Evolutionary conservation across 2,329 filamentous ascomycete species (phyloP).

Genomic region (Diaporthe citriasiana): DNA sequence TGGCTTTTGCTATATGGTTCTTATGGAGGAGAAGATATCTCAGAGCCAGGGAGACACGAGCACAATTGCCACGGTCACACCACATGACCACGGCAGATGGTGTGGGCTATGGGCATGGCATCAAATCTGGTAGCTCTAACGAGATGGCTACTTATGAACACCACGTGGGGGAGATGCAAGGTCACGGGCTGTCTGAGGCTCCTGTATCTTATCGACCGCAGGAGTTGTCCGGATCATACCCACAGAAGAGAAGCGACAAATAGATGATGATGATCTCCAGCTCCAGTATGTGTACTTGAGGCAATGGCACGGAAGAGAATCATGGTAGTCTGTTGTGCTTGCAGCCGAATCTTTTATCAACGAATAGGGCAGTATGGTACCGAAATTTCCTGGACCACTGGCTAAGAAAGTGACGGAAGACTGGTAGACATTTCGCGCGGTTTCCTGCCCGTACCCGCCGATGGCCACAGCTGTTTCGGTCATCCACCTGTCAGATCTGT

Average conservation of each 20-base stretch:
- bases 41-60: neutral
- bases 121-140: neutral
- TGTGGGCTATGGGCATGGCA: neutral
- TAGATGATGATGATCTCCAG: too few relatives aligned
- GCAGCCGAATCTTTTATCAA: too few relatives aligned
- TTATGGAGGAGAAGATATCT: neutral
- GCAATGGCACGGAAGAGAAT: too few relatives aligned
- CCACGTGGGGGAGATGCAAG: conserved; percentile 1
- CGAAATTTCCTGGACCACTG: too few relatives aligned
- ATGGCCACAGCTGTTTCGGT: too few relatives aligned
- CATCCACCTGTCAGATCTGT: neutral
- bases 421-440: neutral
- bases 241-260: too few relatives aligned
- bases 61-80: too few relatives aligned
- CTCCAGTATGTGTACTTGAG: too few relatives aligned
- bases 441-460: neutral
- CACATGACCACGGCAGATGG: neutral
- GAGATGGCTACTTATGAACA: conserved; percentile 17
- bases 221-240: neutral
- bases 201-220: neutral
- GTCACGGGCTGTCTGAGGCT: too few relatives aligned
- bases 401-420: too few relatives aligned
- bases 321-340: too few relatives aligned
- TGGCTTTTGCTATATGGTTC: neutral
- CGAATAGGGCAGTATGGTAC: too few relatives aligned